Percentiles rank a stretch among this genome's conserved stretches.
Conservation (phyloP, 495 filamentous ascomycete genomes). For the Aspergillus steynii region DNA sequence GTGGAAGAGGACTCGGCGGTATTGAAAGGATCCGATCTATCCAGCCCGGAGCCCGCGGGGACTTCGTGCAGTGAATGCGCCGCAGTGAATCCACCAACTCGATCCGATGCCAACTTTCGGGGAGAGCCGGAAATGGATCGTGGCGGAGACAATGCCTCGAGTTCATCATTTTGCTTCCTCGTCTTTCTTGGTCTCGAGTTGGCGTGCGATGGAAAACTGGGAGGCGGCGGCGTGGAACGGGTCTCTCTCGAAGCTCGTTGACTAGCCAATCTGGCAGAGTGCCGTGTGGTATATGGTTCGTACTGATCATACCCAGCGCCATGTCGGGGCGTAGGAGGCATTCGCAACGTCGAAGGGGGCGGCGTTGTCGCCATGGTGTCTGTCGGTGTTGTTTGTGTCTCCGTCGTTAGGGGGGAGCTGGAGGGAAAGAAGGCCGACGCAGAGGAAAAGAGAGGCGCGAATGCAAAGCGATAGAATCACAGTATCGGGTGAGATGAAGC, state of each 20-base stretch:
- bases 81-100: conserved; percentile 4
- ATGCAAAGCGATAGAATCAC: neutral
- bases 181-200: conserved; percentile 17
- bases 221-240: conserved; percentile 39
- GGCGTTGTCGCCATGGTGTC: conserved; percentile 68
- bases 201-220: conserved; percentile 26
- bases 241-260: conserved; percentile 35
- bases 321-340: conserved; percentile 72
- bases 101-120: conserved; percentile 47
- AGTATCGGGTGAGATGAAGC: neutral
- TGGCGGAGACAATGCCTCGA: conserved; percentile 31
- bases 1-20: conserved; percentile 16
- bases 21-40: conserved; percentile 25
- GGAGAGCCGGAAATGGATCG: conserved; percentile 49
- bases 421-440: neutral
- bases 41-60: conserved; percentile 3
- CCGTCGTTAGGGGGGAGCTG: neutral
- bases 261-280: conserved; percentile 49
- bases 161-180: conserved; percentile 24
- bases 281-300: conserved; percentile 62
- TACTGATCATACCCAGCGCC: conserved; percentile 67
- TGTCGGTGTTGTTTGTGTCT: conserved; percentile 11
- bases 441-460: conserved; percentile 1
- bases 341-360: conserved; percentile 56
- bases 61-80: conserved; percentile 21